Evolutionary conservation across 768 basidiomycete species (phyloP).

Genomic region (Tulasnella sp.): DNA sequence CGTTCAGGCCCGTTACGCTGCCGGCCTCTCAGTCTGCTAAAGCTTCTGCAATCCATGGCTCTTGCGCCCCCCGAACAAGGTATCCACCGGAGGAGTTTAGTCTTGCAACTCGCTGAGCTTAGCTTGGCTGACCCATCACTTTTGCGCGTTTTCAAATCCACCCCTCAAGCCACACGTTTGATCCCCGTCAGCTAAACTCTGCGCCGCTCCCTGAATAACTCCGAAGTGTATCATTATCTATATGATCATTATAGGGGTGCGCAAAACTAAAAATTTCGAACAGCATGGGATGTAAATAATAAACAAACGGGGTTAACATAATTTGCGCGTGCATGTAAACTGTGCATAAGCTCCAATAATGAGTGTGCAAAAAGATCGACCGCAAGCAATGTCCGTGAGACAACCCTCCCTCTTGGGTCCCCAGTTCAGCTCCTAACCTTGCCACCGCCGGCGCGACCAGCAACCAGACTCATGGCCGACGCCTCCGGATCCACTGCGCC

Average conservation of each 20-base stretch:
- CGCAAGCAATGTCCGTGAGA: background rate
- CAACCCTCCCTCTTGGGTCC: background rate
- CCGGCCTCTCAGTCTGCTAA: background rate
- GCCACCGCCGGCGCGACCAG: background rate
- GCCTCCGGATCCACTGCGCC: background rate
- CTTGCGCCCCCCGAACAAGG: background rate
- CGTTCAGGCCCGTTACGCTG: background rate
- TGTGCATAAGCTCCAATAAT: background rate
- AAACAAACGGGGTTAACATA: constrained; percentile 6
- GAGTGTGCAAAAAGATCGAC: background rate
- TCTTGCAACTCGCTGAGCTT: too few species aligned
- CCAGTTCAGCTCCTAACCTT: background rate
- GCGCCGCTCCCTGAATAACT: background rate
- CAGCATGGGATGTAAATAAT: background rate
- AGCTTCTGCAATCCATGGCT: background rate
- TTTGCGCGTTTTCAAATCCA: background rate
- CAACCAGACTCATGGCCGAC: background rate
- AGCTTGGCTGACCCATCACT: constrained; percentile 9
- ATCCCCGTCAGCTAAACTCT: background rate
- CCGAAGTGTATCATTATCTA: background rate
- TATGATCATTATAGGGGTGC: background rate
- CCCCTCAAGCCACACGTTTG: background rate
- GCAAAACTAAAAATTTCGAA: too few species aligned
- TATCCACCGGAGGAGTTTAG: constrained; percentile 8
- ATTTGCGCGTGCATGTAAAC: background rate